Conservation (phyloP, 192 early-diverging fungal genomes). For the Haplosporangium gracile region DNA sequence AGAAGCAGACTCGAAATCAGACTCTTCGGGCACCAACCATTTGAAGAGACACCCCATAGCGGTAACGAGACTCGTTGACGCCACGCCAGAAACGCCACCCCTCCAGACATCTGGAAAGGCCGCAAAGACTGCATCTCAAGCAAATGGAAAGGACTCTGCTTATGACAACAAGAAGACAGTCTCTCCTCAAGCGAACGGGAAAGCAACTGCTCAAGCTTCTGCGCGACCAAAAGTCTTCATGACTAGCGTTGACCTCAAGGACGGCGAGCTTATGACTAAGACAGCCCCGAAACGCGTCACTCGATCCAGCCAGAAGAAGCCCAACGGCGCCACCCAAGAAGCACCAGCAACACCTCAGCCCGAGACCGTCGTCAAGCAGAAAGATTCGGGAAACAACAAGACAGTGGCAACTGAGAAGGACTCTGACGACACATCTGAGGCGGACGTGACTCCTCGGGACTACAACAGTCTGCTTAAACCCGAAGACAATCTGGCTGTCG, state of each 20-base stretch:
- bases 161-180: not conserved
- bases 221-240: slow-evolving; percentile 35
- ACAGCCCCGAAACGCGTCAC: not conserved
- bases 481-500: slow-evolving; percentile 12
- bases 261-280: not conserved
- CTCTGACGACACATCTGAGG: not conserved
- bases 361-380: not conserved
- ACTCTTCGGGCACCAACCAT: not conserved
- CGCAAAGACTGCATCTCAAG: not conserved
- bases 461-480: slow-evolving; percentile 15
- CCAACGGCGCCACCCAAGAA: not conserved
- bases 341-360: not conserved
- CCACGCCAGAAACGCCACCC: not conserved
- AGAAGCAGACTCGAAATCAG: not conserved
- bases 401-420: not conserved
- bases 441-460: not conserved
- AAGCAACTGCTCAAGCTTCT: not conserved
- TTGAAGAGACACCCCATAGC: not conserved
- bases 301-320: slow-evolving; percentile 8
- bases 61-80: not conserved
- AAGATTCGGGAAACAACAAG: not conserved
- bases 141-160: not conserved
- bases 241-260: slow-evolving; percentile 32
- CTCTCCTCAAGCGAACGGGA: not conserved
- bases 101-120: not conserved